phyloP scores from a whole-genome alignment of 257 asterid genomes.

The Rauvolfia tetraphylla region DNA sequence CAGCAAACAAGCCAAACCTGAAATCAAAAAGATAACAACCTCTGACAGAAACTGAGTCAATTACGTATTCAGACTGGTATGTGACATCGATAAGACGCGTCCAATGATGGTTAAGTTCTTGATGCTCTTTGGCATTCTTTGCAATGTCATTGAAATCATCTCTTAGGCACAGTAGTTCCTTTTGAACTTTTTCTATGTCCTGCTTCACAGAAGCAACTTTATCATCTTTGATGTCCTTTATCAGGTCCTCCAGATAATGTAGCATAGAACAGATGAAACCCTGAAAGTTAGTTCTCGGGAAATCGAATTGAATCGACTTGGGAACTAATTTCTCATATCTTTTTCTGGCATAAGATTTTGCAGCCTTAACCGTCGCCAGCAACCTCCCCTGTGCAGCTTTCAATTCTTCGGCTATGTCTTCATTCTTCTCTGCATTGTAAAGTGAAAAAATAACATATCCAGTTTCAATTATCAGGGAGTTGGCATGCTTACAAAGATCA shows the following conservation, averaged over 20 bases:
- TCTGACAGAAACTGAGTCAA: not conserved
- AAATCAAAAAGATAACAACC: not conserved
- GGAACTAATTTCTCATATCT: not conserved
- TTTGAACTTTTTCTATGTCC: not conserved
- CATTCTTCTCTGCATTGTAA: not conserved
- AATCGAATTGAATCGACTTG: not conserved
- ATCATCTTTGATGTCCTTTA: not conserved
- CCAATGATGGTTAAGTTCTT: too few relatives aligned
- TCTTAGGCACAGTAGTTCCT: not conserved
- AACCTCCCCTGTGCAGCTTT: not conserved
- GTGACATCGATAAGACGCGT: not conserved
- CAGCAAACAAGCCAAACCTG: not conserved
- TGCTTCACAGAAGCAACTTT: not conserved
- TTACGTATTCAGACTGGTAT: slow-evolving; percentile 3
- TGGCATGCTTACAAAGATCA: too few relatives aligned
- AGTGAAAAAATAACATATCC: not conserved
- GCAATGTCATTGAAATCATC: not conserved
- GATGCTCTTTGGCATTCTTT: not conserved
- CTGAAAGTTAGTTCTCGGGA: slow-evolving; percentile 5
- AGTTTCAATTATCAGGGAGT: not conserved
- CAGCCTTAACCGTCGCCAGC: not conserved
- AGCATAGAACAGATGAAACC: not conserved
- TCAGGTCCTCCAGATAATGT: not conserved
- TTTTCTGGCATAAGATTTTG: too few relatives aligned
- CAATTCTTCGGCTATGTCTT: not conserved